Conservation (phyloP, 495 filamentous ascomycete genomes). For the Hypoxylon lienhwacheense region DNA sequence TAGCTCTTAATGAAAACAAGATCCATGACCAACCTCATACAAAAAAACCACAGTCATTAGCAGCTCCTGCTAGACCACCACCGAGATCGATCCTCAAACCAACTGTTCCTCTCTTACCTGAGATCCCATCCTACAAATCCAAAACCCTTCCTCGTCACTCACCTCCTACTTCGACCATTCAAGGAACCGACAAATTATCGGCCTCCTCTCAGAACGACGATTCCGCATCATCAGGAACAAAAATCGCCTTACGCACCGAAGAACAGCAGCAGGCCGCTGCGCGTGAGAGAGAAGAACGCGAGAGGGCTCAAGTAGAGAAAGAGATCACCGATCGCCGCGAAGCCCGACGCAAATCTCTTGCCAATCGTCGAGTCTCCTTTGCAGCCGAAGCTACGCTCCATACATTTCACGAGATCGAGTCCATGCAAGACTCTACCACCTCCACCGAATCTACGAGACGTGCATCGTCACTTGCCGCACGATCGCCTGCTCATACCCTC, state of each 20-base stretch:
- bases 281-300: constrained; percentile 71
- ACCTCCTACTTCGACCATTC: constrained; percentile 21
- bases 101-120: constrained; percentile 67
- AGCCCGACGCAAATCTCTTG: constrained; percentile 86
- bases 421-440: constrained; percentile 81
- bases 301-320: constrained; percentile 65
- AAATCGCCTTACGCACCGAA: constrained; percentile 63
- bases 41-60: constrained; percentile 49
- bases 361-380: constrained; percentile 93
- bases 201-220: constrained; percentile 56
- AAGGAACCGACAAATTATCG: constrained; percentile 48
- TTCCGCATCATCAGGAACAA: constrained; percentile 41
- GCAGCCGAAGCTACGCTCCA: constrained; percentile 96
- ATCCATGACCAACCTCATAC: constrained; percentile 12
- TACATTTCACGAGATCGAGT: constrained; percentile 95
- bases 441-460: constrained; percentile 77
- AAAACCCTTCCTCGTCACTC: constrained; percentile 38
- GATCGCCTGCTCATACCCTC: constrained; percentile 47
- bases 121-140: constrained; percentile 56
- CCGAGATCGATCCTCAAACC: constrained; percentile 84
- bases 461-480: constrained; percentile 61
- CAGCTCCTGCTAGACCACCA: constrained; percentile 46
- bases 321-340: constrained; percentile 74
- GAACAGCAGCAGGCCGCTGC: constrained; percentile 80
- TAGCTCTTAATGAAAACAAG: constrained; percentile 18